Evolutionary conservation across 129 eudicot genomes (phyloP), one percentile per base, ranked within the genome.

Genomic region (Ambrosia artemisiifolia): DNA sequence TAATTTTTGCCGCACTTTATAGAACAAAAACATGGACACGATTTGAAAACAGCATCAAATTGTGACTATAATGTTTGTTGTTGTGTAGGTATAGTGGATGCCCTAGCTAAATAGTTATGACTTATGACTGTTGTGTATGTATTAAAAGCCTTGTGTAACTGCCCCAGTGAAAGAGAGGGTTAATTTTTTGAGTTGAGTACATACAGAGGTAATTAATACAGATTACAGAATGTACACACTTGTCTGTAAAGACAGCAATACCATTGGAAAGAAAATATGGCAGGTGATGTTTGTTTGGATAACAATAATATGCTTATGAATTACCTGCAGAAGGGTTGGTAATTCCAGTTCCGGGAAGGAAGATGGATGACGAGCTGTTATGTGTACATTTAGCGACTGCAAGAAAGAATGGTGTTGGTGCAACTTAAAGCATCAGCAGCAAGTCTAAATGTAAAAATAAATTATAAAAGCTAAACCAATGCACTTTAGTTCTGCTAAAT

Each of bases 321-420:
- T 60, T 85, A 90, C 98, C 96, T 94, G 99, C 49, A 94, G 63
- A 69, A 90, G 91, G 69, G 96, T 94, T 57, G 99, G 99, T 67
- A 94, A 73, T 80, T 94, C 99, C 78, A 94, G 72, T 72, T 94
- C 99, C 0, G 97, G 99, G 32, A 88, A 88, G 67, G 97, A 82
- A 81, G 96, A 84, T 60, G 99, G 96, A 81, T 90, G 92, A 51
- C 87, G 93, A 75, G 96, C 88, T 55, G 96, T 89, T 78, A 94
- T 79, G 77, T 94, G 99, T 42, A 94, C 96, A 84, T 82, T 87
- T 59, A 94, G 80, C 8, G 98, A 87, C 98, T 93, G 95, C 86
- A 53, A 86, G 72, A 85, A 78, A 59, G 68, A 80, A 63, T 28
- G 70, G 3, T 44, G 74, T n/a, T 30, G 60, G 59, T 67, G 71